Evolutionary conservation across 225 moss, liverwort and hornwort genomes (phyloP), one percentile per base, ranked within the genome.

Genomic region (Sphagnum tenellum): DNA sequence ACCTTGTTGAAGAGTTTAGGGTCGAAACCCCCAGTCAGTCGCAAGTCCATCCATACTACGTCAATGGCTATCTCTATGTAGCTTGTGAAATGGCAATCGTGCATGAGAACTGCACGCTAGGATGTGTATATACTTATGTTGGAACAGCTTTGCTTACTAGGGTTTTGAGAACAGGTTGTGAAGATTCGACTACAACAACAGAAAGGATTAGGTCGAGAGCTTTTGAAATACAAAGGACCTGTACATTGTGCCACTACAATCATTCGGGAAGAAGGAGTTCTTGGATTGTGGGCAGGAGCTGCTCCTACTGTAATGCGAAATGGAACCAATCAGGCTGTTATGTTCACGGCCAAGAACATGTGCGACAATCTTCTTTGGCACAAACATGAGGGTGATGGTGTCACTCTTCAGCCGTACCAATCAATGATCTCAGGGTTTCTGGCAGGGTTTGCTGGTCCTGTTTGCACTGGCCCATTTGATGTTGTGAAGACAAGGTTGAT

Each of bases 151-250:
- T 29, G 29, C 29, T 29, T 29, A 29, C 29, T 29, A 51, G 66
- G 11, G 66, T 45, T 12, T 53, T 46, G 66, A 49, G 29, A 6
- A 29, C 69, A 92, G 92, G 96, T 98, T 50, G 96, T 98, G 72
- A 98, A 98, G 73, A 98, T 98, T 69, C 76, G 90, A 60, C 76
- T 98, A 2, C 96, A 98, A 67, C 93, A 98, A 64, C 98, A 98
- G 77, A 73, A 76, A 71, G 98, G 98, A 63, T 5, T 98, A 53
- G 84, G 93, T 9, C 80, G 78, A 12, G 77, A 87, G 60, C 69
- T 88, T 52, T 59, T 98, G 63, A 87, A 79, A 69, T 98, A 93
- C 67, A 83, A 65, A 61, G 98, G 98, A 14, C 93, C 93, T 45
- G 70, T 98, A 50, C 85, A 92, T 57, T 92, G 96, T 71, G 96